phyloP scores from a whole-genome alignment of 768 basidiomycete species.

The Xanthoconium stramineum region DNA sequence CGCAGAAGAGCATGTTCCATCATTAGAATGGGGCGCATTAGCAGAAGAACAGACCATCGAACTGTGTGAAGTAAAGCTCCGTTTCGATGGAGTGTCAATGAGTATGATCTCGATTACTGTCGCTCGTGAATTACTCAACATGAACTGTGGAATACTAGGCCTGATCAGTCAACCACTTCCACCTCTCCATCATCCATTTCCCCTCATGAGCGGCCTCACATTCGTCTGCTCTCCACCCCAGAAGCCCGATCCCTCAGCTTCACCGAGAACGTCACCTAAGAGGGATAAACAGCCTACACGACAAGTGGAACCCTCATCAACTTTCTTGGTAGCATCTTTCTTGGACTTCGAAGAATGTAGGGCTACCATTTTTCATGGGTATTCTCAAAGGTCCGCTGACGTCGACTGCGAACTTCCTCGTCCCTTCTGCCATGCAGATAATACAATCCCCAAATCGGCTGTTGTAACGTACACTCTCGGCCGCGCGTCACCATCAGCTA shows the following conservation, averaged over 20 bases:
- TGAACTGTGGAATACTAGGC: slow-evolving; percentile 27
- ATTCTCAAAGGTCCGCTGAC: background rate
- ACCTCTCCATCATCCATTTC: slow-evolving; percentile 38
- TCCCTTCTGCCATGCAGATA: slow-evolving; percentile 38
- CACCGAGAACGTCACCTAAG: slow-evolving; percentile 25
- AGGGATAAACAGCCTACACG: slow-evolving; percentile 25
- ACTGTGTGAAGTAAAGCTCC: slow-evolving; percentile 55
- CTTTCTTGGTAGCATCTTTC: slow-evolving; percentile 51
- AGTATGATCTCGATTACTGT: slow-evolving; percentile 33
- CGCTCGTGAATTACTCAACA: slow-evolving; percentile 2
- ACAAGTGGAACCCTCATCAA: slow-evolving; percentile 28
- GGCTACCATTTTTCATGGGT: slow-evolving; percentile 15
- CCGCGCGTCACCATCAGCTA: slow-evolving; percentile 31
- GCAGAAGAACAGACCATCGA: slow-evolving; percentile 61
- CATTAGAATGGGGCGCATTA: slow-evolving; percentile 48
- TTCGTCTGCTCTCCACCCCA: slow-evolving; percentile 44
- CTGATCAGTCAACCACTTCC: slow-evolving; percentile 43
- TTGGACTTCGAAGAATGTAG: slow-evolving; percentile 64
- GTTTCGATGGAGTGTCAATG: slow-evolving; percentile 42
- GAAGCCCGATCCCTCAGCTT: slow-evolving; percentile 24
- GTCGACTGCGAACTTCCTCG: slow-evolving; percentile 24
- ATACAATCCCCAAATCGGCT: slow-evolving; percentile 36
- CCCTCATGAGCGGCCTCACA: slow-evolving; percentile 40
- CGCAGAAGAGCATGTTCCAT: slow-evolving; percentile 22
- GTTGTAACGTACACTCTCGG: slow-evolving; percentile 30